Evolutionary conservation across 164 flowering plant species (phyloP), one percentile per base, ranked within the genome.

Genomic region (Aristolochia fimbriata): DNA sequence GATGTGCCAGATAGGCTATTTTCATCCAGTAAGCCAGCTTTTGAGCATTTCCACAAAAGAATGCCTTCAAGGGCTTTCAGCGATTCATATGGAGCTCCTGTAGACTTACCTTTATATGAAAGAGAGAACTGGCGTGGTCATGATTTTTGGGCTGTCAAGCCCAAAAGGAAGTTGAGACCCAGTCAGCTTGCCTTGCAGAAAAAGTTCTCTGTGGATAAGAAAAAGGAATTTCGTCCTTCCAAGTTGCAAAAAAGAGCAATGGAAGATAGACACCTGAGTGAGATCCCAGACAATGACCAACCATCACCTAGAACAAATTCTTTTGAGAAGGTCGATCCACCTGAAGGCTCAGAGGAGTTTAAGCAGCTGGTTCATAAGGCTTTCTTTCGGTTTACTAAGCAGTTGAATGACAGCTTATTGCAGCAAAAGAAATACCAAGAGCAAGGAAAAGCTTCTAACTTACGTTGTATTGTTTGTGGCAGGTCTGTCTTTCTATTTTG

Each of bases 391-490:
- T 83, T 66, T 71, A 62, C 73, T 57, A 86, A 78, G 59, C 73
- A 70, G 60, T 63, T 84, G 74, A 78, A 81, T 78, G 90, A 80
- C 73, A 84, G 71, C 52, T 71, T 83, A 22, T 72, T 77, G 33
- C 73, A 70, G 9, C 71, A 74, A 58, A 80, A 69, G 67, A 77
- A 62, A 43, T 79, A 70, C 68, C 60, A 33, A 62, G 84, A 77
- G 74, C 70, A 78, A 68, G 82, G 78, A 62, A 73, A 73, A 62
- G 68, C 65, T 65, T 77, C 77, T 64, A 64, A 49, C 62, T 67
- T 85, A 23, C 74, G 62, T 58, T 88, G 92, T 79, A 63, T 58
- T 76, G 76, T 80, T 31, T 88, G 96, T 71, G 79, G 81, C 83
- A 88, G 90, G 92, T 85, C 59, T 75, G 89, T 81, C 66, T 64